These are phyloP conservation scores for Penicillium sp. DNA, from an alignment of 2,329 filamentous ascomycete genomes.

Conservation along the genomic window DNA sequence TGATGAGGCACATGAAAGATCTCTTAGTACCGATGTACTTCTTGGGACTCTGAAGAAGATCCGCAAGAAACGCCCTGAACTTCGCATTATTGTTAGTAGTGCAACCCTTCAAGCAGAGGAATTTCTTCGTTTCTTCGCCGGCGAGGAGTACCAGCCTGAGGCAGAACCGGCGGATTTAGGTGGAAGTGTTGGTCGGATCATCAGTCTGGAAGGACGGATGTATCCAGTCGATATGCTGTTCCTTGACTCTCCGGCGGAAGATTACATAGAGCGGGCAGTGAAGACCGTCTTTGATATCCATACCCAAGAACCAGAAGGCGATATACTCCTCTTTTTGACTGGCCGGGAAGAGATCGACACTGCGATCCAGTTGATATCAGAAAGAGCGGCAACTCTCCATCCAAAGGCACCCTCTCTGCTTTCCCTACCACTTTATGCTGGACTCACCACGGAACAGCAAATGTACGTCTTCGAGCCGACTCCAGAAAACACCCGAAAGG, in stretches of 20 bases:
- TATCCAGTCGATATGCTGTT: constrained; percentile 88
- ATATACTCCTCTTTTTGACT: constrained; percentile 88
- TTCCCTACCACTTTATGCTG: constrained; percentile 81
- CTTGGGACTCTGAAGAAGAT: constrained; percentile 92
- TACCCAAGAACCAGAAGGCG: constrained; percentile 73
- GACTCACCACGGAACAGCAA: constrained; percentile 84
- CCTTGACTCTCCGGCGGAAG: constrained; percentile 71
- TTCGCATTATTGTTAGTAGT: constrained; percentile 88
- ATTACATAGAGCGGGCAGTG: constrained; percentile 82
- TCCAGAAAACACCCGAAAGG: constrained; percentile 79
- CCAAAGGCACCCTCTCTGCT: constrained; percentile 61
- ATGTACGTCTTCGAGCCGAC: constrained; percentile 91
- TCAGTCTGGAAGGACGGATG: constrained; percentile 82
- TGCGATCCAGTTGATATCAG: constrained; percentile 74
- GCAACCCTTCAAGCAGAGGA: constrained; percentile 88
- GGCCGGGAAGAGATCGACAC: constrained; percentile 90
- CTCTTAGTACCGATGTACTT: constrained; percentile 86
- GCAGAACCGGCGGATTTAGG: constrained; percentile 37
- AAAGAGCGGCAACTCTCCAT: constrained; percentile 65
- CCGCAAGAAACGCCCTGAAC: constrained; percentile 70
- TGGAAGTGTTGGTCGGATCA: constrained; percentile 61
- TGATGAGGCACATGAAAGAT: constrained; percentile 93
- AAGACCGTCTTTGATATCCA: constrained; percentile 88
- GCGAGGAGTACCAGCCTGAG: constrained; percentile 42
- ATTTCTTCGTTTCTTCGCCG: constrained; percentile 75